Percentiles rank a stretch among this genome's conserved stretches.
Evolutionary conservation across 148 eudicot species (phyloP).

Genomic region (Suaeda aralocaspica): DNA sequence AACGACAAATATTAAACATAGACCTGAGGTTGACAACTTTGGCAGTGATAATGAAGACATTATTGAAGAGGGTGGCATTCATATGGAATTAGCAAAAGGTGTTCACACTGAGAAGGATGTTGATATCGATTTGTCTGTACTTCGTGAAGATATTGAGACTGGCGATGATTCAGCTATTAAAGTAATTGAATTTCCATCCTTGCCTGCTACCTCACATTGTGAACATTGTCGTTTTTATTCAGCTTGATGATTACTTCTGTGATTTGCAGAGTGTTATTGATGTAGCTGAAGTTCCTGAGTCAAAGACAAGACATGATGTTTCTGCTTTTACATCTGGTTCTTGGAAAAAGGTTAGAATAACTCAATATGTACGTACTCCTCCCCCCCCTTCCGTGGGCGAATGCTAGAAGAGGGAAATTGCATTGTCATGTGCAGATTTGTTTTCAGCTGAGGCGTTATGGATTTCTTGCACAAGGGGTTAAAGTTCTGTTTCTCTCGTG

Average conservation of each 20-base stretch:
- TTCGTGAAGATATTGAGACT: conserved; percentile 68
- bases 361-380: not conserved
- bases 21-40: conserved; percentile 50
- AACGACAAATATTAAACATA: conserved; percentile 31
- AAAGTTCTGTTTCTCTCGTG: not conserved
- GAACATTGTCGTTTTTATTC: conserved; percentile 13
- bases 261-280: conserved; percentile 56
- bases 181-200: conserved; percentile 36
- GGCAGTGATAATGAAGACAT: conserved; percentile 78
- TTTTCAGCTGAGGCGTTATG: not conserved
- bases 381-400: too few species aligned
- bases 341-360: conserved; percentile 63
- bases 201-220: conserved; percentile 9
- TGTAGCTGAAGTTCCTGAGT: conserved; percentile 47
- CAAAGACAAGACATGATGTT: conserved; percentile 73
- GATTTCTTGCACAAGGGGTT: not conserved
- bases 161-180: conserved; percentile 51
- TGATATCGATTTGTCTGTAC: conserved; percentile 53
- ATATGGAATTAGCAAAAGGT: conserved; percentile 19
- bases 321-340: conserved; percentile 66
- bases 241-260: conserved; percentile 12
- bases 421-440: not conserved
- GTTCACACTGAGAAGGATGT: conserved; percentile 38
- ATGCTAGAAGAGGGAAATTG: too few species aligned
- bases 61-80: conserved; percentile 42